Conservation (phyloP, 2,329 filamentous ascomycete species). For the Botrytis squamosa region DNA sequence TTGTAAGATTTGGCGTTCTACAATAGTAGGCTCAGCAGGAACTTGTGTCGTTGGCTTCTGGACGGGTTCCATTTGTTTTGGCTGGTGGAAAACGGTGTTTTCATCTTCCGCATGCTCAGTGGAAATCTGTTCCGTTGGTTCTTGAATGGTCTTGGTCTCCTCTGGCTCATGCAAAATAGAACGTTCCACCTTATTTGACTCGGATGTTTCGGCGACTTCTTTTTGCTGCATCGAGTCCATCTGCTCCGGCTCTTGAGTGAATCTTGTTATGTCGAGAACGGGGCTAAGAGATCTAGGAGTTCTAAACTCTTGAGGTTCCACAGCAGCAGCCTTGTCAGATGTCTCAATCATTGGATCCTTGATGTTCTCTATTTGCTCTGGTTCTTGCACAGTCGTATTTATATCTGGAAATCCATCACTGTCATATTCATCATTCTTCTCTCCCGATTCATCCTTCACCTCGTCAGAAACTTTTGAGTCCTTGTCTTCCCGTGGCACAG, state of each 20-base stretch:
- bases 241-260: neutral
- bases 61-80: neutral
- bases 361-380: neutral
- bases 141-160: neutral
- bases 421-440: neutral
- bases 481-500: slow-evolving; percentile 46
- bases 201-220: neutral
- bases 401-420: slow-evolving; percentile 40
- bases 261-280: neutral
- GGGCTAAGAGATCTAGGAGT: neutral
- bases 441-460: slow-evolving; percentile 26
- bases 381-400: slow-evolving; percentile 22
- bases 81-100: neutral
- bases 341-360: neutral
- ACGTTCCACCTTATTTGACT: neutral
- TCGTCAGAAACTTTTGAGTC: slow-evolving; percentile 41
- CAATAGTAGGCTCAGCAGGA: slow-evolving; percentile 10
- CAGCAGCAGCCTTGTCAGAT: neutral
- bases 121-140: too few relatives aligned
- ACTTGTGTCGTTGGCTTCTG: neutral
- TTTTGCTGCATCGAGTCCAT: neutral
- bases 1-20: slow-evolving; percentile 28
- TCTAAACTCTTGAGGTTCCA: neutral
- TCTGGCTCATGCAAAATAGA: neutral
- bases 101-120: neutral